These are phyloP conservation scores for Diplocarpon rosae DNA, from an alignment of 2,329 filamentous ascomycete genomes.

Conservation along the genomic window DNA sequence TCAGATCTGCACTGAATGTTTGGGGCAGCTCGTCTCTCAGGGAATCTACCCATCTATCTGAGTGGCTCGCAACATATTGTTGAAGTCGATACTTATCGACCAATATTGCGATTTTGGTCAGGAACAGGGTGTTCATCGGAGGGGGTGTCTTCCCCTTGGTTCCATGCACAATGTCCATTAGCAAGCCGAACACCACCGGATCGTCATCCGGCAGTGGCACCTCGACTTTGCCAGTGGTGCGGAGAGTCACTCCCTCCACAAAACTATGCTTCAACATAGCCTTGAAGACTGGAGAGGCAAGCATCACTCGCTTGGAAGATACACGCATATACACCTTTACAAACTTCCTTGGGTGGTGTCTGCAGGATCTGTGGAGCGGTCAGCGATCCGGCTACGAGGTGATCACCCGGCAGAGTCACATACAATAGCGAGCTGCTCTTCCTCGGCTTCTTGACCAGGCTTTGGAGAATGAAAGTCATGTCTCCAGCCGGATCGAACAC, in stretches of 20 bases:
- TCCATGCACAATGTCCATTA: conserved; percentile 7
- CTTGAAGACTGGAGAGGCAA: conserved; percentile 7
- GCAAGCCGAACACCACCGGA: conserved; percentile 5
- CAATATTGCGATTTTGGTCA: conserved; percentile 25
- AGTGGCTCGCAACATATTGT: not conserved
- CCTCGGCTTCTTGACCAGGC: conserved; percentile 3
- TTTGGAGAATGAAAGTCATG: conserved; percentile 8
- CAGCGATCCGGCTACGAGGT: not conserved
- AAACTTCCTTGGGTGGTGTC: conserved; percentile 1
- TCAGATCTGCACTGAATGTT: conserved; percentile 3
- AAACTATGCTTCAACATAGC: conserved; percentile 9
- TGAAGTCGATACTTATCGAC: conserved; percentile 23
- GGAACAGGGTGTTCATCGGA: conserved; percentile 18
- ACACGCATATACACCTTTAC: conserved; percentile 5
- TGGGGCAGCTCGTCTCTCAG: conserved; percentile 3
- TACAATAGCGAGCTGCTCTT: conserved; percentile 9
- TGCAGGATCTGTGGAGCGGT: conserved; percentile 1
- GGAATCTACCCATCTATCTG: conserved; percentile 6
- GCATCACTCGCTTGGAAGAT: conserved; percentile 4
- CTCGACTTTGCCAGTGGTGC: conserved; percentile 5
- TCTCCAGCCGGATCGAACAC: conserved; percentile 7
- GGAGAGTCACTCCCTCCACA: conserved; percentile 7
- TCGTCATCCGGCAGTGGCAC: conserved; percentile 9
- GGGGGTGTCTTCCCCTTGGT: conserved; percentile 13
- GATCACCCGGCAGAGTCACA: not conserved